Evolutionary conservation across 495 filamentous ascomycete genomes (phyloP).

Genomic region (Collariella sp.): DNA sequence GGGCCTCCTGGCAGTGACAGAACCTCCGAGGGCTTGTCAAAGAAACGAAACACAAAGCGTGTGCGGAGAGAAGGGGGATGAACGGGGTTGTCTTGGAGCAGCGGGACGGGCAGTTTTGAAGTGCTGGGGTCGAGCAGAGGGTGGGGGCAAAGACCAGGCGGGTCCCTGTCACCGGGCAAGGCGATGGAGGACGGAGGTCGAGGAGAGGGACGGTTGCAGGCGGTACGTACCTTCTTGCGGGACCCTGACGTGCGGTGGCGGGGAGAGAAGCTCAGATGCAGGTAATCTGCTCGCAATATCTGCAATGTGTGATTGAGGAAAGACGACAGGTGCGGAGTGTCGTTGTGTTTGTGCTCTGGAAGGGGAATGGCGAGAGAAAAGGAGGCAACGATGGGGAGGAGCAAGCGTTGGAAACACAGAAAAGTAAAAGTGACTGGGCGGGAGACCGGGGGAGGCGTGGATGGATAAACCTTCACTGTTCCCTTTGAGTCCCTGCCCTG

Average conservation of each 20-base stretch:
- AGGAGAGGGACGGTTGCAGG: neutral
- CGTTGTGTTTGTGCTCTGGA: neutral
- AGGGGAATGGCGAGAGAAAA: neutral
- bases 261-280: neutral
- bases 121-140: conserved; percentile 15
- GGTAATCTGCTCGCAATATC: neutral
- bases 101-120: conserved; percentile 27
- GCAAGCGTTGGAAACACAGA: conserved; percentile 1
- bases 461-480: too few relatives aligned
- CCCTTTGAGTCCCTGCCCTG: conserved; percentile 8
- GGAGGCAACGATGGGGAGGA: conserved; percentile 7
- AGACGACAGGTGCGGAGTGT: neutral
- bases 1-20: conserved; percentile 10
- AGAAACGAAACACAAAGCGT: conserved; percentile 18
- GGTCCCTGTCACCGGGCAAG: too few relatives aligned
- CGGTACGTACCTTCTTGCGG: neutral
- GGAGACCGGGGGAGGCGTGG: conserved; percentile 9
- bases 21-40: conserved; percentile 18
- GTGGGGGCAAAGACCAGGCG: neutral
- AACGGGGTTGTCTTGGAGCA: conserved; percentile 11
- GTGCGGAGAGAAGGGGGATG: conserved; percentile 18
- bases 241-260: neutral
- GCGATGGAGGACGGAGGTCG: neutral
- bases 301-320: neutral
- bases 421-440: conserved; percentile 3